Evolutionary conservation across 352 stramenopile species (phyloP).

Genomic region (Phytopythium montanum): DNA sequence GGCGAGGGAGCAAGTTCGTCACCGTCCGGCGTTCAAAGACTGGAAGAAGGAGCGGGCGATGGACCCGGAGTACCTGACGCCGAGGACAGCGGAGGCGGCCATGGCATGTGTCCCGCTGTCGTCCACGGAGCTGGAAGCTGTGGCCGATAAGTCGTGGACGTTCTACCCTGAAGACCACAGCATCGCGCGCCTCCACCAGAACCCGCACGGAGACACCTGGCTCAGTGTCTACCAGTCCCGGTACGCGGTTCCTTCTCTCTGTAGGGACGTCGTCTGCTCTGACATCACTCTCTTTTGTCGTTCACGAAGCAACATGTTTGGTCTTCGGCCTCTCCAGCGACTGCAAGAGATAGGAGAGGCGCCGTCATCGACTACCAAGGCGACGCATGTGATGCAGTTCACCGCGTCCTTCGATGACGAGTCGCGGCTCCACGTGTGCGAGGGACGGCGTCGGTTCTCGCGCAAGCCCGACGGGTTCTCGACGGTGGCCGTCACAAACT

Average conservation of each 20-base stretch:
- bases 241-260: slow-evolving; percentile 13
- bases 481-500: slow-evolving; percentile 38
- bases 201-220: slow-evolving; percentile 35
- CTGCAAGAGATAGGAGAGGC: background rate
- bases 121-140: slow-evolving; percentile 31
- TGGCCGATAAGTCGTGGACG: slow-evolving; percentile 43
- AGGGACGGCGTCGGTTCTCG: slow-evolving; percentile 20
- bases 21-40: slow-evolving; percentile 61
- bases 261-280: background rate
- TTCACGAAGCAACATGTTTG: slow-evolving; percentile 49
- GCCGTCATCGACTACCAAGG: background rate
- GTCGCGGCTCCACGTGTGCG: slow-evolving; percentile 36
- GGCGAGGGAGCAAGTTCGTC: slow-evolving; percentile 55
- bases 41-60: slow-evolving; percentile 45
- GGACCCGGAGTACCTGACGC: slow-evolving; percentile 56
- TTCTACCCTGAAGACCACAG: slow-evolving; percentile 73
- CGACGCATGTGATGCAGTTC: slow-evolving; percentile 31
- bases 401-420: slow-evolving; percentile 53
- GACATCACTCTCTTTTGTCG: background rate
- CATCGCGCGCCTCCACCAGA: slow-evolving; percentile 49
- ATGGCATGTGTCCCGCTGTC: slow-evolving; percentile 51
- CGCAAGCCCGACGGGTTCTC: slow-evolving; percentile 53
- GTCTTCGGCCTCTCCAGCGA: slow-evolving; percentile 28
- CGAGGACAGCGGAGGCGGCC: slow-evolving; percentile 39
- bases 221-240: slow-evolving; percentile 61